phyloP scores from a whole-genome alignment of 2,329 filamentous ascomycete genomes.

The Gaeumannomyces tritici region DNA sequence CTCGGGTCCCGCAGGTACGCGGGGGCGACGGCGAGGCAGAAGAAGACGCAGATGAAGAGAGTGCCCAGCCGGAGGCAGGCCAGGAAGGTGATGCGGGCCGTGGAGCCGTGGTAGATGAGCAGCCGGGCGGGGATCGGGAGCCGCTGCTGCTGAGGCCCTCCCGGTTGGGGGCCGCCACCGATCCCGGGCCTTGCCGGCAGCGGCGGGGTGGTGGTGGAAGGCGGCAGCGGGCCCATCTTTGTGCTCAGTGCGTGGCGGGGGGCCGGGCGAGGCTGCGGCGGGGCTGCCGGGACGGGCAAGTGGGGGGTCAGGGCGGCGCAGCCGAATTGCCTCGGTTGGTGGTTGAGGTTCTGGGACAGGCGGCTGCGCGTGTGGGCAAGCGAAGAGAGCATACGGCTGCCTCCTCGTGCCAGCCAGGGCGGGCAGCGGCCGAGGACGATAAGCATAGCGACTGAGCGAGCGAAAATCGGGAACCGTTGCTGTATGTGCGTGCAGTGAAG shows the following conservation, averaged over 20 bases:
- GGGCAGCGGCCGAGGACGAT: neutral
- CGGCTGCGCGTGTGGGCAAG: neutral
- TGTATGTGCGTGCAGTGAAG: neutral
- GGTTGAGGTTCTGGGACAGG: neutral
- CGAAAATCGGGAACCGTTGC: neutral
- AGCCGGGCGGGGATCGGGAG: conserved; percentile 23
- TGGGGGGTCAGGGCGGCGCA: too few relatives aligned
- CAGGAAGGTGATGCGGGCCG: conserved; percentile 54
- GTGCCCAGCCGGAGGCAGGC: conserved; percentile 63
- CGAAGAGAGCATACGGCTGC: neutral
- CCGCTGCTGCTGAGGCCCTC: too few relatives aligned
- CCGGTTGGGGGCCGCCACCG: too few relatives aligned
- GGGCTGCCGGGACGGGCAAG: too few relatives aligned
- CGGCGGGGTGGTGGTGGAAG: too few relatives aligned
- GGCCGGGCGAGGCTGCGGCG: too few relatives aligned
- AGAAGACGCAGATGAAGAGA: conserved; percentile 59
- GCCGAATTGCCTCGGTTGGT: too few relatives aligned
- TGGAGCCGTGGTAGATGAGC: conserved; percentile 69
- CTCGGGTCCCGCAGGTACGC: conserved; percentile 34
- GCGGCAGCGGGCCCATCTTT: neutral
- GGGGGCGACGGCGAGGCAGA: conserved; percentile 54
- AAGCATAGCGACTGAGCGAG: neutral
- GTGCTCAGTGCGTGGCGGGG: neutral
- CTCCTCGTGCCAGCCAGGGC: neutral
- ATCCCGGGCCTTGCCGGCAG: too few relatives aligned